Evolutionary conservation across 805 yeast genomes (phyloP).

Genomic region (Myxozyma mucilagina): DNA sequence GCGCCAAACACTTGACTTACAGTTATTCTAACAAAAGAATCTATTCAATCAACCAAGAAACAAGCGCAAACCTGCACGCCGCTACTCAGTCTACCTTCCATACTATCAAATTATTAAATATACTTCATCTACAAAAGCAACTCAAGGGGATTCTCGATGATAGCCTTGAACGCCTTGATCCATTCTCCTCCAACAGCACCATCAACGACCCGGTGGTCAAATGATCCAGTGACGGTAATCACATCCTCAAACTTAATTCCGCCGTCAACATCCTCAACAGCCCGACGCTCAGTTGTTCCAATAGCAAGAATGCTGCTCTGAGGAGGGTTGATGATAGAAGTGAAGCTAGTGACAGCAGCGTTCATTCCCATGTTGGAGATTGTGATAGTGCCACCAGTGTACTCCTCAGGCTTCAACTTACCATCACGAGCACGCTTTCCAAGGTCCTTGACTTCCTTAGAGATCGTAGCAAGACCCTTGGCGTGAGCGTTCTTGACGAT

Average conservation of each 20-base stretch:
- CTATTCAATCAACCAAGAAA: background rate
- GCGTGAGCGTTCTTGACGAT: conserved; percentile 85
- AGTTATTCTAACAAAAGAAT: background rate
- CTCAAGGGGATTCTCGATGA: conserved; percentile 95
- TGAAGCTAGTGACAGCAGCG: conserved; percentile 86
- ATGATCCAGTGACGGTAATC: conserved; percentile 91
- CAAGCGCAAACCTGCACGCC: conserved; percentile 2
- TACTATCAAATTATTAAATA: background rate
- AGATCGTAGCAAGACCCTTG: conserved; percentile 82
- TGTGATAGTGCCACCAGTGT: conserved; percentile 99
- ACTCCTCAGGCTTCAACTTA: conserved; percentile 92
- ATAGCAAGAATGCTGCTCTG: conserved; percentile 92
- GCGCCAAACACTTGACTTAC: background rate
- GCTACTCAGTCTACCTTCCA: background rate
- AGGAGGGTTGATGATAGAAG: conserved; percentile 98
- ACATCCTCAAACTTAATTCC: conserved; percentile 92
- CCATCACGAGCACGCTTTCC: conserved; percentile 95
- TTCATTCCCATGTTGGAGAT: conserved; percentile 99
- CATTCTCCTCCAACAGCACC: conserved; percentile 98
- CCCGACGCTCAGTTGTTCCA: conserved; percentile 88
- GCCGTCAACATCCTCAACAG: conserved; percentile 88
- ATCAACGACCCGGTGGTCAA: conserved; percentile 96
- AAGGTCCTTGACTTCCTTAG: conserved; percentile 81
- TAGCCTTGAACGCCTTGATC: conserved; percentile 87
- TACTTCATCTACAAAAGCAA: conserved; percentile 57